Percentiles rank a stretch among this genome's conserved stretches.
Evolutionary conservation across 371 early-diverging fungal genomes (phyloP).

Genomic region (Capniomyces stellatus): DNA sequence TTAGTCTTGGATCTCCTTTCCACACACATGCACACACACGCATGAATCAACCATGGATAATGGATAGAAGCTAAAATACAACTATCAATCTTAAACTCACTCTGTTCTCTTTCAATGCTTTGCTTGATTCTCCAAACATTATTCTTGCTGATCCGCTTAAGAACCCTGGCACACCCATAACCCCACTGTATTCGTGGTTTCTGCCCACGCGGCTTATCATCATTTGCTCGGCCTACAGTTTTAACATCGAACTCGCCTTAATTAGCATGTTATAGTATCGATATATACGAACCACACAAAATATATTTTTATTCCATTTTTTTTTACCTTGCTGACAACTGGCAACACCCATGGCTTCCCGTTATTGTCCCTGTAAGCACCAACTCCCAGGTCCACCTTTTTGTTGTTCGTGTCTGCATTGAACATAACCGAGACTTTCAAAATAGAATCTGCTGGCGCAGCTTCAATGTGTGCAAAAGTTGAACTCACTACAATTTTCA

Average conservation of each 20-base stretch:
- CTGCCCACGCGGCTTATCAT: slow-evolving; percentile 43
- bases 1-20: too few species aligned
- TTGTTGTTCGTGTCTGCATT: slow-evolving; percentile 53
- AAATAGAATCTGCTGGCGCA: slow-evolving; percentile 83
- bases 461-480: slow-evolving; percentile 42
- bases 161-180: slow-evolving; percentile 61
- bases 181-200: slow-evolving; percentile 90
- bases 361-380: slow-evolving; percentile 83
- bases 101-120: slow-evolving; percentile 54
- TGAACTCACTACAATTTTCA: slow-evolving; percentile 14
- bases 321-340: slow-evolving; percentile 66
- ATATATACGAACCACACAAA: slow-evolving; percentile 1
- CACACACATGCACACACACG: too few species aligned
- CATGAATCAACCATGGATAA: too few species aligned
- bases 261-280: not conserved
- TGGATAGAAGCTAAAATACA: too few species aligned
- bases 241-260: too few species aligned
- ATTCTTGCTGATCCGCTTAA: slow-evolving; percentile 56
- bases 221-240: slow-evolving; percentile 69
- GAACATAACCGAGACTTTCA: slow-evolving; percentile 63
- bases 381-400: slow-evolving; percentile 92
- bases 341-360: slow-evolving; percentile 91
- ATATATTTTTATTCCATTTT: not conserved
- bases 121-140: slow-evolving; percentile 64
- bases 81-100: too few species aligned